A percentile compares a stretch with the other conserved stretches of the same genome.
phyloP scores from a whole-genome alignment of 495 filamentous ascomycete genomes.

The Daldinia bambusicola region DNA sequence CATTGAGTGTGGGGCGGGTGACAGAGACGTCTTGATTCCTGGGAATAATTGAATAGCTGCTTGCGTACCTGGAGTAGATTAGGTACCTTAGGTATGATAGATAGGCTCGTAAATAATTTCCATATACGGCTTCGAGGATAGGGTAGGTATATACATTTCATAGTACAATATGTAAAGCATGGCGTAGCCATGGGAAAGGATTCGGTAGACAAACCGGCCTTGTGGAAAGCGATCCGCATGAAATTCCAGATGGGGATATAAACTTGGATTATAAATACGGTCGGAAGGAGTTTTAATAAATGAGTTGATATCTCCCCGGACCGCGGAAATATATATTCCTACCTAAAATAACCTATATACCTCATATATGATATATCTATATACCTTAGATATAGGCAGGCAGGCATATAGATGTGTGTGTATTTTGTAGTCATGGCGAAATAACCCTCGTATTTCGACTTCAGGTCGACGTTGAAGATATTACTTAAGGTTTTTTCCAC shows the following conservation, averaged over 20 bases:
- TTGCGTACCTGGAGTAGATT: no score
- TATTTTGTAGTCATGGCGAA: slow-evolving; percentile 8
- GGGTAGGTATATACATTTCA: no score
- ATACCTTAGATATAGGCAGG: no score
- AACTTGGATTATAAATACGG: not conserved
- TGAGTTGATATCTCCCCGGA: not conserved
- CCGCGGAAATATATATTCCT: not conserved
- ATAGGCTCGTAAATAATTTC: not conserved
- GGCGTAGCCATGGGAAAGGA: not conserved
- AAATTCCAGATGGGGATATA: not conserved
- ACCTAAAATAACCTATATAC: no score
- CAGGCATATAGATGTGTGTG: no score
- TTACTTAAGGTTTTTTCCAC: not conserved
- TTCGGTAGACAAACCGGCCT: not conserved
- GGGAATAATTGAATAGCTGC: not conserved
- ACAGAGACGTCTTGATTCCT: not conserved
- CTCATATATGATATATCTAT: no score
- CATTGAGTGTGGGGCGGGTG: not conserved
- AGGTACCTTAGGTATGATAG: no score
- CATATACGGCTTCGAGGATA: not conserved
- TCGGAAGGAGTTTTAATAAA: not conserved
- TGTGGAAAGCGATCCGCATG: not conserved
- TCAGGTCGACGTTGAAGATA: slow-evolving; percentile 2
- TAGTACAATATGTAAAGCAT: no score
- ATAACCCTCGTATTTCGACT: not conserved